A percentile compares a stretch with the other conserved stretches of the same genome.
These are phyloP conservation scores for Salvia sclarea DNA, from an alignment of 305 asterid genomes.

Conservation along the genomic window DNA sequence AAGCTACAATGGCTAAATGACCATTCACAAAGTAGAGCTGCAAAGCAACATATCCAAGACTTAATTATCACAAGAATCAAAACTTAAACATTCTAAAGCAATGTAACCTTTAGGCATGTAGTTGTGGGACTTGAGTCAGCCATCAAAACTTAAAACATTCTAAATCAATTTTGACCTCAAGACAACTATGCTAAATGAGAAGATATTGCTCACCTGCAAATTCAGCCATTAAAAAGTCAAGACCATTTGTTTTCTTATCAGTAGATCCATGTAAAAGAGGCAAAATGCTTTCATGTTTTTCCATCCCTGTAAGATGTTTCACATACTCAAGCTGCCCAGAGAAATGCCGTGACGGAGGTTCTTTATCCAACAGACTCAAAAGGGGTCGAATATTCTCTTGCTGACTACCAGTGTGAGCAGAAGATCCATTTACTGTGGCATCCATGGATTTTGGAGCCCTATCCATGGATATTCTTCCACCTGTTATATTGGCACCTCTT, in stretches of 20 bases:
- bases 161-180: slow-evolving; percentile 9
- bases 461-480: slow-evolving; percentile 59
- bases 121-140: slow-evolving; percentile 7
- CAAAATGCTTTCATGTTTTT: slow-evolving; percentile 81
- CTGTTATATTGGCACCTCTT: slow-evolving; percentile 54
- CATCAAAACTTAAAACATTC: no score
- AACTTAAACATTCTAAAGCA: slow-evolving; percentile 6
- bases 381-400: slow-evolving; percentile 92
- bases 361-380: slow-evolving; percentile 91
- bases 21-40: slow-evolving; percentile 24
- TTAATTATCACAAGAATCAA: slow-evolving; percentile 23
- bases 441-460: slow-evolving; percentile 64
- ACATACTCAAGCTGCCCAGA: slow-evolving; percentile 99
- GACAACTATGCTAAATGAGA: slow-evolving; percentile 21
- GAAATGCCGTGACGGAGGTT: slow-evolving; percentile 94
- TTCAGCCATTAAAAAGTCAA: slow-evolving; percentile 95
- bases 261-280: slow-evolving; percentile 86
- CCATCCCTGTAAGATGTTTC: slow-evolving; percentile 86
- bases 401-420: slow-evolving; percentile 53
- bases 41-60: slow-evolving; percentile 22
- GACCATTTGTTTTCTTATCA: slow-evolving; percentile 86
- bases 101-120: slow-evolving; percentile 11
- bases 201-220: slow-evolving; percentile 73
- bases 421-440: slow-evolving; percentile 59
- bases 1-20: slow-evolving; percentile 24